Evolutionary conservation across 2,329 filamentous ascomycete species (phyloP).

Genomic region (Fusarium robinianum): DNA sequence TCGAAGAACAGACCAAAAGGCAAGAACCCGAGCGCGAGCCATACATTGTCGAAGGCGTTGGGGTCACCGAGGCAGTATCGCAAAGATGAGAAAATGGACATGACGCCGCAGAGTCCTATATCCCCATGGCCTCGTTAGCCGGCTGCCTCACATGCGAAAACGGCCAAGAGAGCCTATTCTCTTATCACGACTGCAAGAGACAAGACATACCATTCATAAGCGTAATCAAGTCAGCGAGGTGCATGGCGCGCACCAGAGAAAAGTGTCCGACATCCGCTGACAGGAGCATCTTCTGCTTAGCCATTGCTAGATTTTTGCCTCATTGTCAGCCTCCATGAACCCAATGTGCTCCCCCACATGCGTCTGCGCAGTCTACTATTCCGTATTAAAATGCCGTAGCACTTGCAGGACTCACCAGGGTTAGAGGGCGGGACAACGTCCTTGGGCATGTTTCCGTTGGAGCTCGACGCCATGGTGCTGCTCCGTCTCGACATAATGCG

Average conservation of each 20-base stretch:
- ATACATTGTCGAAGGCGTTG: conserved; percentile 69
- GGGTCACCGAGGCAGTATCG: conserved; percentile 84
- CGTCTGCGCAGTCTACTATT: too few relatives aligned
- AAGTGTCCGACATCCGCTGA: conserved; percentile 75
- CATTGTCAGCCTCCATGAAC: conserved; percentile 7
- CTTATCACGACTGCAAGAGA: not conserved
- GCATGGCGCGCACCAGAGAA: conserved; percentile 68
- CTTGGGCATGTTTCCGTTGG: conserved; percentile 38
- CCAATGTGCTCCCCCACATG: conserved; percentile 3
- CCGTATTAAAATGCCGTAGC: too few relatives aligned
- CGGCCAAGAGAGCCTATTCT: not conserved
- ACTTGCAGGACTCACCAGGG: conserved; percentile 45
- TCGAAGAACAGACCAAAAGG: conserved; percentile 96
- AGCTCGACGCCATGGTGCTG: conserved; percentile 43
- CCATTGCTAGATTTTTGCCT: conserved; percentile 55
- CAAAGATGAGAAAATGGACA: conserved; percentile 94
- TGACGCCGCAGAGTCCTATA: conserved; percentile 79
- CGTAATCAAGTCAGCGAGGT: conserved; percentile 83
- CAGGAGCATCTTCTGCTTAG: conserved; percentile 78
- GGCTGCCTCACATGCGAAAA: not conserved
- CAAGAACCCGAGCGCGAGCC: conserved; percentile 82
- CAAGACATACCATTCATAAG: conserved; percentile 69
- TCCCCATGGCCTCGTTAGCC: conserved; percentile 12
- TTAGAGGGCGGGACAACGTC: conserved; percentile 35
- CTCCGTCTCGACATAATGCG: conserved; percentile 67